Evolutionary conservation across 805 yeast species (phyloP).

Genomic region (Ogataea neopini): DNA sequence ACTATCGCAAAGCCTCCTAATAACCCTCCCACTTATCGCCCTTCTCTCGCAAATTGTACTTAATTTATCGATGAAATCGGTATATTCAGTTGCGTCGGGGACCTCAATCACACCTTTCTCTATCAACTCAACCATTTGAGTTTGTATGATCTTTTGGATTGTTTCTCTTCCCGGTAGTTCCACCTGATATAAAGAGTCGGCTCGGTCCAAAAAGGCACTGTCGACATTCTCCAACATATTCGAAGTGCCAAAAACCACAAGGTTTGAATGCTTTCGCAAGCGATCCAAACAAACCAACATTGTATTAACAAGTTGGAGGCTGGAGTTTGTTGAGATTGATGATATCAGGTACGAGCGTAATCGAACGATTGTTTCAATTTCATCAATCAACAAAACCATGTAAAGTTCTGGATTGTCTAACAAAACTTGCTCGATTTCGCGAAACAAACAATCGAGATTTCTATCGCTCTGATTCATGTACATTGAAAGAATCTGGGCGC

Average conservation of each 20-base stretch:
- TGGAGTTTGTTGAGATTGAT: conserved; percentile 40
- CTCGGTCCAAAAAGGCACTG: conserved; percentile 45
- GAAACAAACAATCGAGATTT: conserved; percentile 39
- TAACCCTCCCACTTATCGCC: conserved; percentile 15
- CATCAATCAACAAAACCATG: conserved; percentile 45
- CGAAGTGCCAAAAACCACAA: conserved; percentile 43
- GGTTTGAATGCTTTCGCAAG: conserved; percentile 37
- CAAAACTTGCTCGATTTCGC: conserved; percentile 32
- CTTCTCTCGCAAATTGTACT: conserved; percentile 7
- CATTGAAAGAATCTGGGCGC: conserved; percentile 45
- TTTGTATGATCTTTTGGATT: not conserved
- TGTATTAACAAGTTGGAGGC: conserved; percentile 44
- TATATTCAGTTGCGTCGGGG: not conserved
- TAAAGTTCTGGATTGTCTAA: conserved; percentile 14
- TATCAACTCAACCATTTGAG: not conserved
- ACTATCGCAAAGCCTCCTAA: conserved; percentile 7
- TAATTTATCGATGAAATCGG: conserved; percentile 10
- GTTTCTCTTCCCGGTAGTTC: conserved; percentile 16
- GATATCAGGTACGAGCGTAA: conserved; percentile 38
- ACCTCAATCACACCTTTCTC: not conserved
- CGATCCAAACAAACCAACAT: conserved; percentile 43
- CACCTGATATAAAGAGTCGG: conserved; percentile 40
- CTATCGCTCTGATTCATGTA: conserved; percentile 50
- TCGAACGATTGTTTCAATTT: conserved; percentile 46
- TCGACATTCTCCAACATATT: conserved; percentile 42